A percentile compares a stretch with the other conserved stretches of the same genome.
Evolutionary conservation across 306 rosid species (phyloP).

Genomic region (Quercus mongolica): DNA sequence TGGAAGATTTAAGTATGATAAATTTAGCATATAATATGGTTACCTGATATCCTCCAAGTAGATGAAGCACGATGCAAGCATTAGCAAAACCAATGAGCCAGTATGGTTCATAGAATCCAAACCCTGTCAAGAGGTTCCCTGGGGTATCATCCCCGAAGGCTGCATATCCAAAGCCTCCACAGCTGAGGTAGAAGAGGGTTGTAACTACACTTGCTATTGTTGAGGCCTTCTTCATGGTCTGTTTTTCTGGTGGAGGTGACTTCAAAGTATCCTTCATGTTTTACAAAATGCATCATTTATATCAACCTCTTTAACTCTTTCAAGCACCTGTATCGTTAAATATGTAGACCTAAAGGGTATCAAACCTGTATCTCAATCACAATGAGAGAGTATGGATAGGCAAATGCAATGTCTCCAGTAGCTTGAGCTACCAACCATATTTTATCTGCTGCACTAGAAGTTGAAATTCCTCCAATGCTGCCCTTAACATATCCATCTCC

Average conservation of each 20-base stretch:
- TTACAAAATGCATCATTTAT: slow-evolving; percentile 1
- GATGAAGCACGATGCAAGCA: slow-evolving; percentile 69
- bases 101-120: slow-evolving; percentile 36
- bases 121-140: slow-evolving; percentile 71
- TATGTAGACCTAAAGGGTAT: background rate
- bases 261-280: slow-evolving; percentile 78
- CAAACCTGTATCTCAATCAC: slow-evolving; percentile 84
- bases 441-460: slow-evolving; percentile 43
- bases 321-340: too few relatives aligned
- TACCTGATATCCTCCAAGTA: slow-evolving; percentile 86
- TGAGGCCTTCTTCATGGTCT: slow-evolving; percentile 60
- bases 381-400: slow-evolving; percentile 84
- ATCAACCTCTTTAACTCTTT: slow-evolving; percentile 3
- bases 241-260: slow-evolving; percentile 75
- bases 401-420: slow-evolving; percentile 84
- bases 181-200: slow-evolving; percentile 61
- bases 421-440: slow-evolving; percentile 72
- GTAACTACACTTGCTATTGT: slow-evolving; percentile 42
- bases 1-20: background rate
- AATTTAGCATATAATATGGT: background rate
- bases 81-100: slow-evolving; percentile 79
- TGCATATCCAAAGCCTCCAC: slow-evolving; percentile 75
- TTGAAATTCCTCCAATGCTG: slow-evolving; percentile 41
- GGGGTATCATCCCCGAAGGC: slow-evolving; percentile 74
- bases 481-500: slow-evolving; percentile 66